Conservation (phyloP, 2,329 filamentous ascomycete genomes). For the Aspergillus spinulosporus region DNA sequence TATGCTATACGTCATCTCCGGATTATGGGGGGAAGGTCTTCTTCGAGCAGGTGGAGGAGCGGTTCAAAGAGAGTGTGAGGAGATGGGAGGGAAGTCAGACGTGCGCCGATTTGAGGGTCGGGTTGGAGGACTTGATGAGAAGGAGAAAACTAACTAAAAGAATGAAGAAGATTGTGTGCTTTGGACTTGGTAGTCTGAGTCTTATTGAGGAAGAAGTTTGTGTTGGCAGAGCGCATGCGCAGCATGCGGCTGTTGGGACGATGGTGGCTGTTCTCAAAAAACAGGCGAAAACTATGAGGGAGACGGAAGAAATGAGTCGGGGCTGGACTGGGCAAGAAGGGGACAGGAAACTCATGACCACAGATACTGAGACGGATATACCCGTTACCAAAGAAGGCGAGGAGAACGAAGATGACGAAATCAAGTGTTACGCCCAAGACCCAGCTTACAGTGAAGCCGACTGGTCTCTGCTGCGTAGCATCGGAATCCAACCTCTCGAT, state of each 20-base stretch:
- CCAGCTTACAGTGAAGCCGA: constrained; percentile 19
- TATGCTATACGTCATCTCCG: constrained; percentile 18
- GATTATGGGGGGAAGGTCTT: not conserved
- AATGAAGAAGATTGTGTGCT: constrained; percentile 25
- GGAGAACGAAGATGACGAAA: not conserved
- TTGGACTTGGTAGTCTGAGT: constrained; percentile 26
- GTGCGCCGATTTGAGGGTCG: constrained; percentile 14
- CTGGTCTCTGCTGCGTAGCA: constrained; percentile 2
- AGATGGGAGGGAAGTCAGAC: constrained; percentile 25
- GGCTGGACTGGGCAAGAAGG: not conserved
- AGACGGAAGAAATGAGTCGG: not conserved
- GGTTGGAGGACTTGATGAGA: not conserved
- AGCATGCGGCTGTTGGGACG: constrained; percentile 30
- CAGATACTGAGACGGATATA: not conserved
- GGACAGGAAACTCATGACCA: not conserved
- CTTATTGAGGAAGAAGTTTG: constrained; percentile 3
- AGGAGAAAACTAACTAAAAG: not conserved
- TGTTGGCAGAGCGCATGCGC: constrained; percentile 18
- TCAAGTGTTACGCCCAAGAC: constrained; percentile 20
- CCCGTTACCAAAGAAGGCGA: too few species aligned
- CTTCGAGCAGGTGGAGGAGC: constrained; percentile 11
- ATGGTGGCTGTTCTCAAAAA: constrained; percentile 17
- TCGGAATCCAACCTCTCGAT: constrained; percentile 14
- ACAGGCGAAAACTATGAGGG: too few species aligned
- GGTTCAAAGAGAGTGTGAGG: constrained; percentile 15